A percentile compares a stretch with the other conserved stretches of the same genome.
These are phyloP conservation scores for Tephrocybe rancida DNA, from an alignment of 768 basidiomycete genomes.

Conservation along the genomic window DNA sequence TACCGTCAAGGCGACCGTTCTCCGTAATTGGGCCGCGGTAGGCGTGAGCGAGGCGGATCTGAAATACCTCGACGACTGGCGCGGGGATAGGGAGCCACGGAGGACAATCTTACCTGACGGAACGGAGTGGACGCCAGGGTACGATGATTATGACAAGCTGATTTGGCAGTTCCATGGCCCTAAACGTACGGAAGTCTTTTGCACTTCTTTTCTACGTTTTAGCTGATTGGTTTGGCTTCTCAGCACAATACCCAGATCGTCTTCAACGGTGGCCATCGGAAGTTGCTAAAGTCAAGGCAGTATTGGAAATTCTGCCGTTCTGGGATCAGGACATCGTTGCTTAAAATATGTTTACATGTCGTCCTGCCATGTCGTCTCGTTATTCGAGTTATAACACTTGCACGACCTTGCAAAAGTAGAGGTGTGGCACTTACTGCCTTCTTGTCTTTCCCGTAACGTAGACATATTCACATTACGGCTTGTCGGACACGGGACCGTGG, in stretches of 20 bases:
- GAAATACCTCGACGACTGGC: slow-evolving; percentile 8
- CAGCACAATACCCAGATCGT: slow-evolving; percentile 7
- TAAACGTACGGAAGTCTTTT: neutral
- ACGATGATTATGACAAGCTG: slow-evolving; percentile 13
- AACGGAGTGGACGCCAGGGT: slow-evolving; percentile 8
- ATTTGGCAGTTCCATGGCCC: slow-evolving; percentile 13
- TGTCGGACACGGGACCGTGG: too few species aligned
- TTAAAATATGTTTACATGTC: neutral
- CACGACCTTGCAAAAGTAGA: too few species aligned
- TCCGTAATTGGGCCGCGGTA: slow-evolving; percentile 6
- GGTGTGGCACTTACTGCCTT: too few species aligned
- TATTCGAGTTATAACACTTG: neutral
- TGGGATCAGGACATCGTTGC: slow-evolving; percentile 1
- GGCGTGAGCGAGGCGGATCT: slow-evolving; percentile 11
- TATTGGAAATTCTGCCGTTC: slow-evolving; percentile 10
- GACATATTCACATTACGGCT: too few species aligned
- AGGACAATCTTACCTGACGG: slow-evolving; percentile 5
- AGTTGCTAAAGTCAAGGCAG: slow-evolving; percentile 14
- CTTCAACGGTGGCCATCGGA: slow-evolving; percentile 19
- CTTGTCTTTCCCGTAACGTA: too few species aligned
- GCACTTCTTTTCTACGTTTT: too few species aligned
- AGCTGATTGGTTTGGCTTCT: too few species aligned
- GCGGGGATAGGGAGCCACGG: neutral
- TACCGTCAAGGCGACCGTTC: neutral
- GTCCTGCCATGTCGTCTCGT: neutral